Percentiles rank a stretch among this genome's conserved stretches.
phyloP scores from a whole-genome alignment of 148 eudicot species.

The Amaranthus cruentus region DNA sequence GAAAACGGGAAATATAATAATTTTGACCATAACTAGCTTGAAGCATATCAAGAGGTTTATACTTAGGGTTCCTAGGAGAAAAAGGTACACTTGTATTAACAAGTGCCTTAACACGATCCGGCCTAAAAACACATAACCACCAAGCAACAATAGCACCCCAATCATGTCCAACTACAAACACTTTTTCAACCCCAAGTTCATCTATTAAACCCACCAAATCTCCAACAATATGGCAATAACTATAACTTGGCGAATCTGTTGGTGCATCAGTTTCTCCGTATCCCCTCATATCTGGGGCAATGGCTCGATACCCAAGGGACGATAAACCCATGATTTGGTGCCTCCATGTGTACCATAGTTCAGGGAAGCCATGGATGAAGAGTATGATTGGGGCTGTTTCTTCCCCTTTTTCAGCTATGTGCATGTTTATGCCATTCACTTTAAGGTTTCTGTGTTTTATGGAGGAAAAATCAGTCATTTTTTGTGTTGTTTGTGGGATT shows the following conservation, averaged over 20 bases:
- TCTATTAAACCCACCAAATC: constrained; percentile 50
- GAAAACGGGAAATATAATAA: constrained; percentile 55
- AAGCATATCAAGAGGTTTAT: constrained; percentile 27
- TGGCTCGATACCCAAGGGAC: constrained; percentile 42
- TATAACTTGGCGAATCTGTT: constrained; percentile 31
- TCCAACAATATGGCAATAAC: constrained; percentile 41
- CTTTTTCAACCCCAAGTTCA: constrained; percentile 31
- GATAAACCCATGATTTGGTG: constrained; percentile 49
- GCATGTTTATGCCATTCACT: constrained; percentile 15
- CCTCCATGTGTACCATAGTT: constrained; percentile 64
- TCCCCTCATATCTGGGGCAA: constrained; percentile 66
- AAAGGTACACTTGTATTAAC: constrained; percentile 48
- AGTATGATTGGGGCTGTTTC: constrained; percentile 36
- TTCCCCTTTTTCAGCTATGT: constrained; percentile 35
- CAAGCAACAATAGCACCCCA: constrained; percentile 61
- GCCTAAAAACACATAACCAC: constrained; percentile 47
- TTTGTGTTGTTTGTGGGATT: no score
- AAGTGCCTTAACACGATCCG: constrained; percentile 46
- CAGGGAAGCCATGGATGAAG: constrained; percentile 60
- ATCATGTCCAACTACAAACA: constrained; percentile 61
- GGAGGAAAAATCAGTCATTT: no score
- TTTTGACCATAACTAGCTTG: constrained; percentile 37
- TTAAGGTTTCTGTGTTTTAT: constrained; percentile 7
- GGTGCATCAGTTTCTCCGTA: constrained; percentile 58
- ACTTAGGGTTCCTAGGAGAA: constrained; percentile 32